A percentile compares a stretch with the other conserved stretches of the same genome.
Conservation (phyloP, 352 stramenopile genomes). For the Pythium dissotocum region DNA sequence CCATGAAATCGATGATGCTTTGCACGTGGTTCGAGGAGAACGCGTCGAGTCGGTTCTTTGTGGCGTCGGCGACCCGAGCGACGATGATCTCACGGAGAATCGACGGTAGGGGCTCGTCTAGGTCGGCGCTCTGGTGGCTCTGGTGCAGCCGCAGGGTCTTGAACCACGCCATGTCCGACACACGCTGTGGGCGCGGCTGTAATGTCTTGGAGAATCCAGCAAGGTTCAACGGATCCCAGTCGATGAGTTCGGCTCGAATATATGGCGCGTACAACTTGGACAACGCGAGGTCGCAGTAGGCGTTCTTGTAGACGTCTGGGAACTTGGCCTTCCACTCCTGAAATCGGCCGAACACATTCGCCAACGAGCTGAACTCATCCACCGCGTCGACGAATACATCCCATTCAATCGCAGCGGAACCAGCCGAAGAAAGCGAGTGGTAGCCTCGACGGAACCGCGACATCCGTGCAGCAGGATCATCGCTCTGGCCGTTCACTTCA, state of each 20-base stretch:
- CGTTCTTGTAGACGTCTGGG: slow-evolving; percentile 62
- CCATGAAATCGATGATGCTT: slow-evolving; percentile 50
- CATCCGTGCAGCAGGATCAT: slow-evolving; percentile 3
- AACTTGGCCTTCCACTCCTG: slow-evolving; percentile 76
- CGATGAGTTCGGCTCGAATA: slow-evolving; percentile 59
- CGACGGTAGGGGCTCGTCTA: slow-evolving; percentile 37
- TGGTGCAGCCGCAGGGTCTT: slow-evolving; percentile 43
- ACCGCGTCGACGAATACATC: slow-evolving; percentile 63
- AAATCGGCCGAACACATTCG: slow-evolving; percentile 60
- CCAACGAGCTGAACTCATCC: slow-evolving; percentile 67
- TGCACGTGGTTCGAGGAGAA: slow-evolving; percentile 58
- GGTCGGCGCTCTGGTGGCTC: not conserved
- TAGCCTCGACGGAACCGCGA: slow-evolving; percentile 12
- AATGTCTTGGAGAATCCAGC: slow-evolving; percentile 19
- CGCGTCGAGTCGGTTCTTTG: slow-evolving; percentile 53
- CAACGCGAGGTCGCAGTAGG: slow-evolving; percentile 60
- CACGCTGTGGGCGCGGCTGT: slow-evolving; percentile 30
- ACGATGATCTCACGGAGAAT: slow-evolving; percentile 63
- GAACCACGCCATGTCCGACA: slow-evolving; percentile 56
- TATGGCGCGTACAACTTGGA: slow-evolving; percentile 66
- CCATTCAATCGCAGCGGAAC: not conserved
- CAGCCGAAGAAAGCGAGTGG: not conserved
- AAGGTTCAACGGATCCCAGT: slow-evolving; percentile 62
- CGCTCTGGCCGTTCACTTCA: not conserved
- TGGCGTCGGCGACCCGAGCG: slow-evolving; percentile 34